Base-by-base conservation (phyloP, 1,284 basidiomycete genomes). In the Thecaphora thlaspeos region DNA sequence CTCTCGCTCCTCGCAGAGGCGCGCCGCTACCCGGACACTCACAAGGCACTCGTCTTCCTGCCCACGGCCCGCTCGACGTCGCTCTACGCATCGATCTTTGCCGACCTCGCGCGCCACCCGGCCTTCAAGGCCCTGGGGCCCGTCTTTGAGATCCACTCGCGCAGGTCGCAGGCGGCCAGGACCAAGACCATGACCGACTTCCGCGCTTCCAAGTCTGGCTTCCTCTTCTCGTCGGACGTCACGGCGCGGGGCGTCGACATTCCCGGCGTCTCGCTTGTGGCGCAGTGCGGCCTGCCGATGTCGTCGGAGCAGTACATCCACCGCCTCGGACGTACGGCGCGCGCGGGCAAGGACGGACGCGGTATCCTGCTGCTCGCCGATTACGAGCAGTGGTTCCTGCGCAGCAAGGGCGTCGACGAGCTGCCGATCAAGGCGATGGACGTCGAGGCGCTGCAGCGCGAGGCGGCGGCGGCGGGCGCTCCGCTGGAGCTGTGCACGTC, bases 201-300 rank as follows among this genome's bases (percentile, higher is more conserved):
- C 78, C 82, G 81, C 46, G 75, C 77, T 7, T 81, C 82, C 0
- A 73, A 68, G 22, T 80, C 76, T 0, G 87, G 81, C 1, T 81
- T 96, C 23, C 84, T 96, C 55, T 82, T 96, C 66, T 89, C 87
- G 1, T 91, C 90, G 0, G 92, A 96, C 70, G 88, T 96, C 2
- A 91, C 90, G 12, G 91, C 91, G 11, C 85, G 91, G 51, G 91
- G 91, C 19, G 86, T 95, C 52, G 69, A 73, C 34, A 64, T 74
- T 36, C 68, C 70, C 12, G 60, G 61, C 21, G 73, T 79, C 19
- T 84, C 84, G 0, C 78, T 82, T 2, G 83, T 88, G 41, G 70
- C 87, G 12, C 87, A 88, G 74, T 77, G 84, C 30, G 86, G 70
- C 68, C 44, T 68, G 19, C 70, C 70, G 4, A 53, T 43, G 45